These are phyloP conservation scores for Botryobasidium botryosum DNA, from an alignment of 768 basidiomycete genomes.

Conservation along the genomic window DNA sequence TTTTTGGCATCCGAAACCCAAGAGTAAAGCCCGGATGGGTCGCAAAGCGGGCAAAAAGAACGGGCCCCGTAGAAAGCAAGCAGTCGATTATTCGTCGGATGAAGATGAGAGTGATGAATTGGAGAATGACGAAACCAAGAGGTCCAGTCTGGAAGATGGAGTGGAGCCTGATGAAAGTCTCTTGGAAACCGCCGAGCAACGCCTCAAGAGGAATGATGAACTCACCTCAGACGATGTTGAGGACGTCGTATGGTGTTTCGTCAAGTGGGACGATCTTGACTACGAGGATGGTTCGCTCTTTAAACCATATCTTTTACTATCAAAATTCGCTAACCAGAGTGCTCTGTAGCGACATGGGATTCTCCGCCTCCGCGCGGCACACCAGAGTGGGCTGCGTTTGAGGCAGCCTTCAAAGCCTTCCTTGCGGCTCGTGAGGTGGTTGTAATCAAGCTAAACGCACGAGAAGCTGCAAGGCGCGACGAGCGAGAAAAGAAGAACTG, in stretches of 20 bases:
- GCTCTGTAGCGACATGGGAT: constrained; percentile 73
- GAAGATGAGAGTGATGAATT: constrained; percentile 20
- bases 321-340: not conserved
- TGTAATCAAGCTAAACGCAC: constrained; percentile 33
- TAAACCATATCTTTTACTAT: not conserved
- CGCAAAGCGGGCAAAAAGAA: constrained; percentile 15
- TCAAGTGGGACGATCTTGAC: constrained; percentile 89
- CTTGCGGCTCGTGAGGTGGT: constrained; percentile 41
- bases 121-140: constrained; percentile 11
- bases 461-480: constrained; percentile 30
- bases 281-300: constrained; percentile 68
- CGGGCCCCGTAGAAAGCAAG: no score
- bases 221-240: constrained; percentile 36
- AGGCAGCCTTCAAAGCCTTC: constrained; percentile 48
- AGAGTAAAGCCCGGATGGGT: constrained; percentile 17
- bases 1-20: constrained; percentile 33
- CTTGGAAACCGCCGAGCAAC: constrained; percentile 45
- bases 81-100: constrained; percentile 8
- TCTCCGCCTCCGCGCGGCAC: constrained; percentile 56
- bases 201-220: constrained; percentile 31
- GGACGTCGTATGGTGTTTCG: constrained; percentile 61
- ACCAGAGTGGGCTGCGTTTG: constrained; percentile 47
- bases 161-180: constrained; percentile 40
- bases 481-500: constrained; percentile 24
- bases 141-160: constrained; percentile 36